Base-by-base conservation (phyloP, 495 filamentous ascomycete genomes). In the Patellaria atrata region DNA sequence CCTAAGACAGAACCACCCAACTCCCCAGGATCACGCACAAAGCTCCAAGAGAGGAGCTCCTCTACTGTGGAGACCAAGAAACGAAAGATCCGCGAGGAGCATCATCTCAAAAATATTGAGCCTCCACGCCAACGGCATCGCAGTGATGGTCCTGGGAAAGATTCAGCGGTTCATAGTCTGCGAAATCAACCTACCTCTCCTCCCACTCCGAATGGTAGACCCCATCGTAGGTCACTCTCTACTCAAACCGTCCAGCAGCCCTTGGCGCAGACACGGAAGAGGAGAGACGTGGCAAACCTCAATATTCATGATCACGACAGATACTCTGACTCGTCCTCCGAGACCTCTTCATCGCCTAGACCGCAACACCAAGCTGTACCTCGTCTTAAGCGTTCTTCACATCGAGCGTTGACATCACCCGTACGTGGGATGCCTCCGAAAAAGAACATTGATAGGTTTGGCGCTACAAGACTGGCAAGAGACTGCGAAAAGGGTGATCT, bases 401-500 rank as follows among this genome's bases (percentile, higher is more conserved):
- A 52, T 21, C 41, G 45, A 15, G 44, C 45, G 2, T 20, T 49
- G 15, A 44, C 39, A 13, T 52, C 48, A 8, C 48, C 48, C 3
- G 45, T 39, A 20, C 48, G 48, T 19, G 32, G 45, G n/a, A 48
- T 43, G 35, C 13, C 34, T 6, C 10, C 9, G 12, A 91, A 83
- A 55, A 86, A 85, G 44, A 70, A 84, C 43, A 71, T 79, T 7
- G 82, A 94, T 58, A 74, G 77, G 28, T 86, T 81, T 53, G 85
- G 85, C 31, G 75, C 82, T 41, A 94, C 85, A 6, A 65, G 75
- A 16, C 66, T 94, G 19, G 83, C 82, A n/a, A 68, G 80, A 41
- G 85, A 82, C 17, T 84, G 80, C 50, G 79, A 82, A 3, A 70
- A 73, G 38, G 77, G 79, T 33, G 78, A 84, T 47, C 62, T 77